These are phyloP conservation scores for Cladophialophora yegresii DNA, from an alignment of 2,329 filamentous ascomycete genomes.

Conservation along the genomic window DNA sequence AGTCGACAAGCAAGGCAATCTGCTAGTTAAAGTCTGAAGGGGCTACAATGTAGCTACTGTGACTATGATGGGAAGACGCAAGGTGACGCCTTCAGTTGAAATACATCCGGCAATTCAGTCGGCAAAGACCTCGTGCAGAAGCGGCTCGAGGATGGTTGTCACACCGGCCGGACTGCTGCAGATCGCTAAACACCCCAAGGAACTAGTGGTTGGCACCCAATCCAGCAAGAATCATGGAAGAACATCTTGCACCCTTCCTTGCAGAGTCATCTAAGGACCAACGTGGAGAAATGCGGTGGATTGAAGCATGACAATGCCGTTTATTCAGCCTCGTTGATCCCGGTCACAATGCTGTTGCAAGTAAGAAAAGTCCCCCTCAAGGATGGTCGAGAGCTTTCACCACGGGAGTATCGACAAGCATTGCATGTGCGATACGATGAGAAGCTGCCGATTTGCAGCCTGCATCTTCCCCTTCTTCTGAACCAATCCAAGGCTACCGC, in stretches of 20 bases:
- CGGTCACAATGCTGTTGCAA: background rate
- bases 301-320: background rate
- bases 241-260: background rate
- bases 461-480: background rate
- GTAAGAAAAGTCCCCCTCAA: background rate
- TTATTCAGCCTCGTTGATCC: background rate
- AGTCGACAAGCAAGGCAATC: conserved; percentile 52
- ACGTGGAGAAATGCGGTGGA: background rate
- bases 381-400: background rate
- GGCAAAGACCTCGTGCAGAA: background rate
- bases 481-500: background rate
- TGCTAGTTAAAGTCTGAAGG: conserved; percentile 29
- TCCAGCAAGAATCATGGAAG: background rate
- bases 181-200: background rate
- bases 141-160: background rate
- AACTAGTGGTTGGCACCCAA: background rate
- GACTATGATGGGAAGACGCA: background rate
- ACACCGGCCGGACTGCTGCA: background rate
- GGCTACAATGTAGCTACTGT: background rate
- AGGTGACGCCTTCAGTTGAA: background rate
- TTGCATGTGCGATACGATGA: background rate
- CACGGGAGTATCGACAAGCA: background rate
- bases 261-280: background rate
- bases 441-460: background rate
- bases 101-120: background rate